phyloP scores from a whole-genome alignment of 1,139 yeast species.

The Kluyveromyces marxianus region DNA sequence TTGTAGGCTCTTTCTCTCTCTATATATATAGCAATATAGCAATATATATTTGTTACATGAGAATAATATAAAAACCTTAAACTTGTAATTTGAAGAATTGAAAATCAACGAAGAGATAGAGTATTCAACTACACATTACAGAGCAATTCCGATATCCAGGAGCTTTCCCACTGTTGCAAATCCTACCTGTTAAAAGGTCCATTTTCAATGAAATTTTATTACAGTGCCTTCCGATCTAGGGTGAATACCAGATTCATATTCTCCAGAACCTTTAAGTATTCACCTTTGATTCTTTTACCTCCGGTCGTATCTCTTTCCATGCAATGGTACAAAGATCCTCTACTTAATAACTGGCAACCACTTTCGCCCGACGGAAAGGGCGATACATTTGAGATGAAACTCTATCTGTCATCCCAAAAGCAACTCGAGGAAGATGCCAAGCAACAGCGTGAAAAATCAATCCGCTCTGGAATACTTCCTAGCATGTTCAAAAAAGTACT shows the following conservation, averaged over 20 bases:
- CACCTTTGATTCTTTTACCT: not conserved
- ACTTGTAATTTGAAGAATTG: too few species aligned
- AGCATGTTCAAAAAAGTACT: conserved; percentile 20
- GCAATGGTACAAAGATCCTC: not conserved
- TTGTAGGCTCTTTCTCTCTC: too few species aligned
- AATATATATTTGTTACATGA: too few species aligned
- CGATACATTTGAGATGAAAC: conserved; percentile 63
- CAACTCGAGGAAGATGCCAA: conserved; percentile 36
- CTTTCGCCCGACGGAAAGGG: conserved; percentile 40
- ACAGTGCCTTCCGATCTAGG: conserved; percentile 1
- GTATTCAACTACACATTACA: too few species aligned
- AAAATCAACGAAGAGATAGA: too few species aligned
- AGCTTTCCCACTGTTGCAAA: too few species aligned
- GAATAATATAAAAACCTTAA: too few species aligned
- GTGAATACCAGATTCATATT: not conserved
- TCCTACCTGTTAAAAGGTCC: not conserved
- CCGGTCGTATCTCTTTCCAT: not conserved
- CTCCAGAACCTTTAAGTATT: not conserved
- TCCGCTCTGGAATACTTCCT: not conserved
- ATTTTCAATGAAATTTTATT: not conserved
- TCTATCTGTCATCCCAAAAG: conserved; percentile 52
- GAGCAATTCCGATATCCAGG: too few species aligned
- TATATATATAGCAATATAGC: too few species aligned
- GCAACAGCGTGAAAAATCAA: conserved; percentile 24
- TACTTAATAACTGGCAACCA: conserved; percentile 1